phyloP scores from a whole-genome alignment of 1,284 basidiomycete genomes.

The Cryptococcus amylolentus region DNA sequence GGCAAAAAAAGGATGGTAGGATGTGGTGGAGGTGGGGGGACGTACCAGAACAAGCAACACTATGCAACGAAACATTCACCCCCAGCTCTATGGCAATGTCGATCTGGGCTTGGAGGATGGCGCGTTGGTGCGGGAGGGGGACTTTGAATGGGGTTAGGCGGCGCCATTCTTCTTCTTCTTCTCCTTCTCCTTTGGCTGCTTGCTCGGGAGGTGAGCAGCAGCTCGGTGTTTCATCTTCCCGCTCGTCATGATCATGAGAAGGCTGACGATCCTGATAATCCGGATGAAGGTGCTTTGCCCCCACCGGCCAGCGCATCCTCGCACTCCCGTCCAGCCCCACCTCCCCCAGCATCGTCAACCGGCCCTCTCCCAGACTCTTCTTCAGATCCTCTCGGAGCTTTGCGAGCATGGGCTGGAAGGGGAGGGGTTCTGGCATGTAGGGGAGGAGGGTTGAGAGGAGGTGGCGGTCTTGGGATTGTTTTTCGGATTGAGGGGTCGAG shows the following conservation, averaged over 20 bases:
- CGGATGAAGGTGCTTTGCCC: constrained; percentile 14
- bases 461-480: constrained; percentile 1
- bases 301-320: constrained; percentile 38
- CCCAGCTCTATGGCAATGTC: constrained; percentile 48
- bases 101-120: constrained; percentile 45
- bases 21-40: neutral
- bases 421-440: constrained; percentile 40
- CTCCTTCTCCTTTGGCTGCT: constrained; percentile 1
- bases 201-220: neutral
- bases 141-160: constrained; percentile 48
- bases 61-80: constrained; percentile 50
- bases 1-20: too few species aligned
- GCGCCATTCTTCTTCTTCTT: constrained; percentile 24
- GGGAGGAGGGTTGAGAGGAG: constrained; percentile 28
- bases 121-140: constrained; percentile 48
- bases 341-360: constrained; percentile 50
- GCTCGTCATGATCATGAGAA: neutral
- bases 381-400: constrained; percentile 23
- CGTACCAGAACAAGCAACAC: constrained; percentile 47
- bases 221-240: neutral
- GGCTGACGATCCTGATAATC: constrained; percentile 5
- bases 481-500: too few species aligned
- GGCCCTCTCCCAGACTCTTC: constrained; percentile 14
- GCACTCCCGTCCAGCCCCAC: constrained; percentile 52
- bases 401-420: constrained; percentile 26